These are phyloP conservation scores for Aspergillus novofumigatus DNA, from an alignment of 2,329 filamentous ascomycete species.

Conservation along the genomic window DNA sequence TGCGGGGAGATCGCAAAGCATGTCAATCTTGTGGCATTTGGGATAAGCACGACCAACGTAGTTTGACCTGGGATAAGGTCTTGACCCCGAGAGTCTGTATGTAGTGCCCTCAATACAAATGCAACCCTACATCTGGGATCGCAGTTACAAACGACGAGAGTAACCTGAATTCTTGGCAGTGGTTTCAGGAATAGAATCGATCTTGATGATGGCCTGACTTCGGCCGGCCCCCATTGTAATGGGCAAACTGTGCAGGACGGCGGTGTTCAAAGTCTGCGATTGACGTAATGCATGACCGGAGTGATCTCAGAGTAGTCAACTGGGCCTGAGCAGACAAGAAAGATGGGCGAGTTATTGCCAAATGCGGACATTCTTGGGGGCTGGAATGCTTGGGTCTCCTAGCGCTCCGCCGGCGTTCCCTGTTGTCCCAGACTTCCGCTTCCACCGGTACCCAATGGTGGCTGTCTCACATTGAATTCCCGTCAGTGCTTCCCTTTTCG, in stretches of 20 bases:
- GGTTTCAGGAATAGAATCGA: not conserved
- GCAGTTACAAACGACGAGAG: not conserved
- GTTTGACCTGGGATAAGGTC: not conserved
- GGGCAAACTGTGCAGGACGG: not conserved
- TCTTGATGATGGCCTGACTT: not conserved
- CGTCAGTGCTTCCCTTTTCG: not conserved
- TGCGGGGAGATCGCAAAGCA: too few relatives aligned
- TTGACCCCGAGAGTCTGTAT: not conserved
- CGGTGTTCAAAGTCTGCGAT: not conserved
- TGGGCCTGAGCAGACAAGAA: not conserved
- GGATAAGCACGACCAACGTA: not conserved
- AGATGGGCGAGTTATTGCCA: not conserved
- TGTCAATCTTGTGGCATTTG: too few relatives aligned
- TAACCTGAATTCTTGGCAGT: not conserved
- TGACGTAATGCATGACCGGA: not conserved
- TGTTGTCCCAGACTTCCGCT: not conserved
- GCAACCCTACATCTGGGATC: not conserved
- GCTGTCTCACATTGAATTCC: not conserved
- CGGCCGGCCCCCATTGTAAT: not conserved
- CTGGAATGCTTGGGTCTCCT: not conserved
- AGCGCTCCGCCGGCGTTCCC: not conserved
- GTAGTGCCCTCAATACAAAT: not conserved
- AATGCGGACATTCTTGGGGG: not conserved
- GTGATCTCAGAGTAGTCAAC: not conserved
- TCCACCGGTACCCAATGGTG: not conserved